Base-by-base conservation (phyloP, 1,284 basidiomycete species). In the Kalmanozyma brasiliensis region DNA sequence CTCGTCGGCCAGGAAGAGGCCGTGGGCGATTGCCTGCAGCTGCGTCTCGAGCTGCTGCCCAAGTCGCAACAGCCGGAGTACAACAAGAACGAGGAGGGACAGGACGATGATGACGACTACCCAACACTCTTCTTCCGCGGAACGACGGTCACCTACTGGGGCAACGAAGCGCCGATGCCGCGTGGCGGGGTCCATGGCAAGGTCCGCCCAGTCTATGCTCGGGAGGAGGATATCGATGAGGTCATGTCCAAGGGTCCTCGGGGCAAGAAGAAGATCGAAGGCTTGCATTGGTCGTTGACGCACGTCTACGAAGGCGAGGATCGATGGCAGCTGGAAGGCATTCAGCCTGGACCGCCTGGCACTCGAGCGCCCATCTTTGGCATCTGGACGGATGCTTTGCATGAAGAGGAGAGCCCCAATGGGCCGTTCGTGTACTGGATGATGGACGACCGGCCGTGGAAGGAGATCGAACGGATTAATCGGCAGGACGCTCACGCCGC, bases 301-400 rank as follows among this genome's bases (percentile, higher is more conserved):
- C 73, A 75, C 32, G 53, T 61, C 5, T 73, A 75, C 42, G 73
- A 75, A n/a, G 70, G 70, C 13, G 64, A 69, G 40, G 73, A 75
- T 37, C 49, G 73, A 14, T 75, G 73, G 70, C 55, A 62, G 49
- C 41, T 73, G 34, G 66, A 67, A 26, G 65, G 65, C 3, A 48
- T 73, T 20, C 73, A 75, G 51, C 65, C 73, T 4, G 73, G 73
- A 1, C 56, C 65, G 8, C 69, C 73, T 29, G 73, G 73, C 3
- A 64, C 70, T 9, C 33, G 52, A 5, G 64, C 70, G 32, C 68
- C 73, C 16, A 68, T 75, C 44, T 73, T 73, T 52, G 73, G 70
- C 14, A 73, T 67, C 22, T 75, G 73, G 73, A 63, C 55, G 9
- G 69, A 72, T 32, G 65, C 62, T 6, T n/a, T 48, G 33, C 64